Percentiles rank a stretch among this genome's conserved stretches.
Evolutionary conservation across 345 rosid species (phyloP).

Genomic region (Gossypium arboreum): DNA sequence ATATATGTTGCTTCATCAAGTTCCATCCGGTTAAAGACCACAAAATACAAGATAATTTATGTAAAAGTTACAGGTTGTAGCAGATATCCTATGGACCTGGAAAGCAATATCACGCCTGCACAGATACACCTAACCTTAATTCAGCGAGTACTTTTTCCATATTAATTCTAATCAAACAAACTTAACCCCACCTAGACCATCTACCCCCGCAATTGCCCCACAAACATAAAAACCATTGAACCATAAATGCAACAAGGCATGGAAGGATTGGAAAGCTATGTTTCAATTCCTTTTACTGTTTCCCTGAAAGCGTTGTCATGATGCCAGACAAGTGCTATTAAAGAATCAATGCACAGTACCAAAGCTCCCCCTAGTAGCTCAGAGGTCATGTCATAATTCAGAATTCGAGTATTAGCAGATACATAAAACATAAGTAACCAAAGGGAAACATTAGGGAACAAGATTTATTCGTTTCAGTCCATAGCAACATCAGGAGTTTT

Average conservation of each 20-base stretch:
- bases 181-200: not conserved
- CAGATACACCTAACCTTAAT: not conserved
- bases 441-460: not conserved
- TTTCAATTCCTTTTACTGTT: not conserved
- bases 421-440: not conserved
- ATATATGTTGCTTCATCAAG: not conserved
- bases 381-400: not conserved
- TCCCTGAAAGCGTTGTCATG: not conserved
- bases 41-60: not conserved
- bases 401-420: not conserved
- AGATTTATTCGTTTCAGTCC: not conserved
- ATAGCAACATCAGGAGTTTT: not conserved
- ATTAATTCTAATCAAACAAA: not conserved
- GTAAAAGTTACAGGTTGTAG: not conserved
- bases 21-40: not conserved
- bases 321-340: not conserved
- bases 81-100: not conserved
- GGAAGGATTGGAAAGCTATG: not conserved
- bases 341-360: not conserved
- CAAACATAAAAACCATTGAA: no score
- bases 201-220: not conserved
- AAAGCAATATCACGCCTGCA: not conserved
- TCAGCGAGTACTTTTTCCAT: not conserved
- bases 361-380: not conserved
- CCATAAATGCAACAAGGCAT: no score